phyloP scores from a whole-genome alignment of 768 basidiomycete species.

The Daedaleopsis sinensis region DNA sequence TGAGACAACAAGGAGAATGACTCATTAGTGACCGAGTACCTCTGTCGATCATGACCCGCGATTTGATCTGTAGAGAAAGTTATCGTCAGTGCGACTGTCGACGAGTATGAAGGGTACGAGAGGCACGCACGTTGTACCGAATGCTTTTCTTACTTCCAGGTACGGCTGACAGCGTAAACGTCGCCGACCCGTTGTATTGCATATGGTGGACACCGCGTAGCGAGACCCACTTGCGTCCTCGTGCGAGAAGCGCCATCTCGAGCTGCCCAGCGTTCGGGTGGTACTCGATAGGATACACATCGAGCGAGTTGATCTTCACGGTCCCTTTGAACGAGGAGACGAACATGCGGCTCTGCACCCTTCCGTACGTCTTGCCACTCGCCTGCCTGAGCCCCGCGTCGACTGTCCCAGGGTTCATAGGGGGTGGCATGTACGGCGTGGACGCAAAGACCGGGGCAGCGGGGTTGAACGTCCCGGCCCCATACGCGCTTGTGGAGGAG shows the following conservation, averaged over 20 bases:
- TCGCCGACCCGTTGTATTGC: constrained; percentile 39
- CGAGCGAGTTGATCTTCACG: constrained; percentile 49
- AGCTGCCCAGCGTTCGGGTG: constrained; percentile 45
- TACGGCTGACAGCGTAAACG: constrained; percentile 28
- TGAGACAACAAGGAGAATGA: background rate
- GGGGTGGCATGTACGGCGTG: background rate
- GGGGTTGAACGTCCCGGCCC: background rate
- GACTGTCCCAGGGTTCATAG: constrained; percentile 5
- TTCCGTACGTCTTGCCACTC: constrained; percentile 31
- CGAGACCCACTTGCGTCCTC: constrained; percentile 59
- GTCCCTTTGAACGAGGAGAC: constrained; percentile 48
- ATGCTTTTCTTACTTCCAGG: constrained; percentile 35
- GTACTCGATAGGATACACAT: constrained; percentile 56
- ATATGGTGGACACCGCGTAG: constrained; percentile 59
- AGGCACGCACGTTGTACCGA: constrained; percentile 48
- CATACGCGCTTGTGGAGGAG: background rate
- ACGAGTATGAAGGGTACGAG: no score
- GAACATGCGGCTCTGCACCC: constrained; percentile 37
- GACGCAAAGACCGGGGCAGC: background rate
- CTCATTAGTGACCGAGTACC: constrained; percentile 28
- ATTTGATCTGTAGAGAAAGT: constrained; percentile 42
- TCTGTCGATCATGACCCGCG: constrained; percentile 65
- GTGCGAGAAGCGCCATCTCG: constrained; percentile 38
- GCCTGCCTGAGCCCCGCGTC: constrained; percentile 3
- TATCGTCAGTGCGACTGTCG: background rate